These are phyloP conservation scores for Biscogniauxia marginata DNA, from an alignment of 2,329 filamentous ascomycete species.

Conservation along the genomic window DNA sequence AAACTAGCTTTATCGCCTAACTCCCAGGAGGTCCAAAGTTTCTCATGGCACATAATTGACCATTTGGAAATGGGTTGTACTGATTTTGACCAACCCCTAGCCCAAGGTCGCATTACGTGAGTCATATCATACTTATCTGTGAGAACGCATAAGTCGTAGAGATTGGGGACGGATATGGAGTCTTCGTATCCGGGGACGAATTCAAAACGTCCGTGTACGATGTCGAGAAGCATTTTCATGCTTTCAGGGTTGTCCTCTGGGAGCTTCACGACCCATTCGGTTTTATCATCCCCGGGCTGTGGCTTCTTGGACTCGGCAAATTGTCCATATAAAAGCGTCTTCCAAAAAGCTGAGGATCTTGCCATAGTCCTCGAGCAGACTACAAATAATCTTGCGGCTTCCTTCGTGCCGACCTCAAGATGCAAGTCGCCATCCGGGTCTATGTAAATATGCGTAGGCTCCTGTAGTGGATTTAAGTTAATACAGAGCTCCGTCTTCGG, in stretches of 20 bases:
- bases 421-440: conserved; percentile 5
- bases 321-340: conserved; percentile 5
- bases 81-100: conserved; percentile 15
- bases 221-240: conserved; percentile 2
- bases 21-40: conserved; percentile 21
- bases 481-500: not conserved
- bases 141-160: conserved; percentile 20
- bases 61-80: conserved; percentile 9
- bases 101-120: conserved; percentile 20
- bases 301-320: conserved; percentile 7
- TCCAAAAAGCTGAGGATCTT: conserved; percentile 3
- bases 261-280: conserved; percentile 4
- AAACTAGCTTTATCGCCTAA: conserved; percentile 15
- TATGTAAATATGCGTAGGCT: not conserved
- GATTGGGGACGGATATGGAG: conserved; percentile 8
- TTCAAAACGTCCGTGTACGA: conserved; percentile 2
- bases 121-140: conserved; percentile 24
- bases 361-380: conserved; percentile 9
- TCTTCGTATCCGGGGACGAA: conserved; percentile 6
- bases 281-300: not conserved
- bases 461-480: not conserved
- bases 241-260: conserved; percentile 3
- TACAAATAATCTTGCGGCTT: not conserved
- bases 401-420: conserved; percentile 1
- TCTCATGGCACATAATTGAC: conserved; percentile 17